Base-by-base conservation (phyloP, 129 eudicot species). In the Pseudognaphalium luteoalbum region DNA sequence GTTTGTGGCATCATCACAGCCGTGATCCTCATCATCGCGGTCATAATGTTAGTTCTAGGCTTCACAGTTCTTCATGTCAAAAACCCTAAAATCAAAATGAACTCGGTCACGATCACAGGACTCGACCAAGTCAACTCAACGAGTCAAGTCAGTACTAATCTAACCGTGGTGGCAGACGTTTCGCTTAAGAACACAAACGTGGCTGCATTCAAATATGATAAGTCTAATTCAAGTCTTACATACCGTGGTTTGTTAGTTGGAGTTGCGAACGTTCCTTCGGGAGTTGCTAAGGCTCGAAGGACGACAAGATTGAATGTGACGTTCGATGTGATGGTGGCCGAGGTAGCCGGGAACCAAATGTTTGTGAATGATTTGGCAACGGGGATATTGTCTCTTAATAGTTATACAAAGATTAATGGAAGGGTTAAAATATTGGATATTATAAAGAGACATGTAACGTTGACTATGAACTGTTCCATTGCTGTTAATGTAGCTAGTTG, bases 111-210 rank as follows among this genome's bases (percentile, higher is more conserved):
- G 2, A 77, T 89, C 65, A 30, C 32, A 19, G 89, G 91, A 19
- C 65, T 82, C 1, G 78, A 77, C 32, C 4, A 8, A 0, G 29
- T 81, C 71, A 72, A 70, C 50, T 29, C 62, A 7, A 42, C 74
- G 7, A 52, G 56, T 1, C 52, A 19, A 32, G 5, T 60, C 6
- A 7, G 4, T 34, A 28, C 62, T 1, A 89, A 81, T 62, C 6
- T 87, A 3, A 87, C 88, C 0, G 74, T 89, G 2, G 66, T 74
- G 17, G 86, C 91, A 0, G 91, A 85, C 8, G 80, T 89, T 4
- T 85, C 88, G 21, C 74, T 89, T 3, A 89, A 87, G 44, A 89
- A 89, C 56, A 82, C 86, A 4, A 89, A 89, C 76, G 84, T 78
- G 75, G 96, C 88, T 2, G 71, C 88, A 17, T 87, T 72, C 37